These are phyloP conservation scores for Areca catechu DNA, from an alignment of 176 grass and related monocot species.

Conservation along the genomic window DNA sequence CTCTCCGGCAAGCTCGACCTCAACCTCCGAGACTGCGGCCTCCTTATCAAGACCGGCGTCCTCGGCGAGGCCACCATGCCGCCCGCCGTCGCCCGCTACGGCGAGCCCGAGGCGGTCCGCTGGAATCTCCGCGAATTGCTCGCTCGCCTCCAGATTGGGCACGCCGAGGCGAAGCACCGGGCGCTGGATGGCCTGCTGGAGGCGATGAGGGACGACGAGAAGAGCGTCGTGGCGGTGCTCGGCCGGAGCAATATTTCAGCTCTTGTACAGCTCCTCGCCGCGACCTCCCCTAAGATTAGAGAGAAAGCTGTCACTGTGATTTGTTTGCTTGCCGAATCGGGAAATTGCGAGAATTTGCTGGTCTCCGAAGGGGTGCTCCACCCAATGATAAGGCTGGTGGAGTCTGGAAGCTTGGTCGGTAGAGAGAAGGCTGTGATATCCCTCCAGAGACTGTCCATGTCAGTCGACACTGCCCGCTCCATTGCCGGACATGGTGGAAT, in stretches of 20 bases:
- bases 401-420: slow-evolving; percentile 7
- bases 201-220: slow-evolving; percentile 15
- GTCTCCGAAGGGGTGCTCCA: slow-evolving; percentile 5
- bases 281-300: neutral
- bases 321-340: slow-evolving; percentile 1
- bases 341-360: slow-evolving; percentile 8
- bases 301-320: slow-evolving; percentile 6
- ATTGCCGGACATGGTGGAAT: slow-evolving; percentile 5
- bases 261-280: neutral
- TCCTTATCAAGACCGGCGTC: slow-evolving; percentile 88
- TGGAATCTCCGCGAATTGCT: slow-evolving; percentile 4
- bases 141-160: slow-evolving; percentile 12
- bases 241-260: slow-evolving; percentile 8
- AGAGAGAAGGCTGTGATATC: slow-evolving; percentile 7
- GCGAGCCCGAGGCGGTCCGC: no score
- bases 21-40: slow-evolving; percentile 75
- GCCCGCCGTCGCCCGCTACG: neutral
- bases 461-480: slow-evolving; percentile 2
- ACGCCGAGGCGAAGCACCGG: slow-evolving; percentile 14
- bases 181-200: slow-evolving; percentile 9
- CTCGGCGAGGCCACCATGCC: slow-evolving; percentile 47
- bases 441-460: slow-evolving; percentile 9
- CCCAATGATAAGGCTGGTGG: neutral
- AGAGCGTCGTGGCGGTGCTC: slow-evolving; percentile 5
- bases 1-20: slow-evolving; percentile 81